Evolutionary conservation across 176 grass and related monocot genomes (phyloP).

Genomic region (Pontederia paniculata): DNA sequence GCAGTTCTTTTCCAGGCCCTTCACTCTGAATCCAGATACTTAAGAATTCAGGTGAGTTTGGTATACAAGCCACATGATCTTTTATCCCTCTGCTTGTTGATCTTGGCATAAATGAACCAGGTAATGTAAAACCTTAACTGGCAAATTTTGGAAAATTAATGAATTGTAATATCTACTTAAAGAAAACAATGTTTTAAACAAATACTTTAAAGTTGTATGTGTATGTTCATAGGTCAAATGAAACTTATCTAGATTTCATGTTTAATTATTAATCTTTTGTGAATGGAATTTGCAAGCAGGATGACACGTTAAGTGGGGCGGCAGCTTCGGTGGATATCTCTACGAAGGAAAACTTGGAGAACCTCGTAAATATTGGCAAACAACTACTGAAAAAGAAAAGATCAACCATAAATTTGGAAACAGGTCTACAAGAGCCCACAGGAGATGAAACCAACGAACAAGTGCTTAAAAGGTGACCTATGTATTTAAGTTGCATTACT

Average conservation of each 20-base stretch:
- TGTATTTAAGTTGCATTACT: not conserved
- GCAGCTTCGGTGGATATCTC: too few relatives aligned
- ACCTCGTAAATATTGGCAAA: not conserved
- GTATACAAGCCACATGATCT: too few relatives aligned
- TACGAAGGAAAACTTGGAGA: too few relatives aligned
- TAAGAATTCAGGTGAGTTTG: slow-evolving; percentile 1
- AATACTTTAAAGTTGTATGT: too few relatives aligned
- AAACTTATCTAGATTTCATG: too few relatives aligned
- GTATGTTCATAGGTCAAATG: too few relatives aligned
- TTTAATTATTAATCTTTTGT: not conserved
- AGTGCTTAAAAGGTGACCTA: not conserved
- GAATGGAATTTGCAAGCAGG: not conserved
- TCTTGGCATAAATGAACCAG: too few relatives aligned
- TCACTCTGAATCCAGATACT: not conserved
- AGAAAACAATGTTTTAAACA: too few relatives aligned
- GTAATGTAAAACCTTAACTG: too few relatives aligned
- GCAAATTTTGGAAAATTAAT: too few relatives aligned
- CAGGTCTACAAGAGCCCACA: not conserved
- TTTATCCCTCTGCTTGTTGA: too few relatives aligned
- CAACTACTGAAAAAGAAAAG: not conserved
- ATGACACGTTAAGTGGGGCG: slow-evolving; percentile 6
- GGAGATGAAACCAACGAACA: not conserved
- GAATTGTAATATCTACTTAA: too few relatives aligned
- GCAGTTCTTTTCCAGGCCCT: not conserved
- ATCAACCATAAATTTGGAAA: not conserved